Conservation (phyloP, 164 flowering plant genomes). For the Chimonanthus praecox region DNA sequence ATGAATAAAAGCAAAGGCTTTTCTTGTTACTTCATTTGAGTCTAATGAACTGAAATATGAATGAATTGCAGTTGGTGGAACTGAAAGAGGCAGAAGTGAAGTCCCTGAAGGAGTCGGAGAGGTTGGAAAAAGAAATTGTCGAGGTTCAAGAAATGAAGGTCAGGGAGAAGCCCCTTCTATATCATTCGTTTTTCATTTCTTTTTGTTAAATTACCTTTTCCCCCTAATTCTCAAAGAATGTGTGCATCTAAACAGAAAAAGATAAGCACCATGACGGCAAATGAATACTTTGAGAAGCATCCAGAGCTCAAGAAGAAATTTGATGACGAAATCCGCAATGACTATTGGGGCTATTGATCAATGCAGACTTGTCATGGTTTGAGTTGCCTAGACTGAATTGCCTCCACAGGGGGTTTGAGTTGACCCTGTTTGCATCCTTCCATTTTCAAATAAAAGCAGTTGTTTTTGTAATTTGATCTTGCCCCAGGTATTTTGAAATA, state of each 20-base stretch:
- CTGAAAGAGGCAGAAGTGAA: conserved; percentile 83
- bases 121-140: conserved; percentile 82
- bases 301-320: conserved; percentile 91
- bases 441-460: conserved; percentile 12
- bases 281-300: conserved; percentile 90
- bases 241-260: conserved; percentile 47
- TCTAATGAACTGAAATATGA: too few species aligned
- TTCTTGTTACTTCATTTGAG: not conserved
- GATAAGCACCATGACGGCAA: conserved; percentile 88
- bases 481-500: not conserved
- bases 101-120: conserved; percentile 81
- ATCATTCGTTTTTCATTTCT: not conserved
- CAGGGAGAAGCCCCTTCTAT: not conserved
- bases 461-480: not conserved
- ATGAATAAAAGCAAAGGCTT: not conserved
- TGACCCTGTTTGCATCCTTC: not conserved
- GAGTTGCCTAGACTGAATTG: not conserved
- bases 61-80: conserved; percentile 59
- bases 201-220: not conserved
- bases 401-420: conserved; percentile 4
- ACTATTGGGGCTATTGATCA: conserved; percentile 86
- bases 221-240: not conserved
- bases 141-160: conserved; percentile 94
- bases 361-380: not conserved
- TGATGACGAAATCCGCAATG: conserved; percentile 91